A percentile compares a stretch with the other conserved stretches of the same genome.
Conservation (phyloP, 2,329 filamentous ascomycete genomes). For the Alternaria novae-zelandiae region DNA sequence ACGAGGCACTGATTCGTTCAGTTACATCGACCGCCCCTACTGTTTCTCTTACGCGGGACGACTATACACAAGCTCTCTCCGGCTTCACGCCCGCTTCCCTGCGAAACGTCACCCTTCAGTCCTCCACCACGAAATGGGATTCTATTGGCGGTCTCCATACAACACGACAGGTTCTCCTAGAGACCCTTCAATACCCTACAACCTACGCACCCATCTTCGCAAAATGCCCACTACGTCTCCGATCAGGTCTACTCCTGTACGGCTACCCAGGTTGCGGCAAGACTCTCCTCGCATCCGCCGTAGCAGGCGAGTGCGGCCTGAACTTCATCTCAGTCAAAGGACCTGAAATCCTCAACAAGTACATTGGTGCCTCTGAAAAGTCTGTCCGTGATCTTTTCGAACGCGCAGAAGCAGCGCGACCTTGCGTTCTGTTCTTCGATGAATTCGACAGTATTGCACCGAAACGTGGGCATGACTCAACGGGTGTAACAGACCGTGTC, state of each 20-base stretch:
- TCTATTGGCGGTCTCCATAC: conserved; percentile 87
- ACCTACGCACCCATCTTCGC: conserved; percentile 98
- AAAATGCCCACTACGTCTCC: conserved; percentile 90
- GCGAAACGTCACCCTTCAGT: conserved; percentile 91
- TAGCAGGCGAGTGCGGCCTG: conserved; percentile 96
- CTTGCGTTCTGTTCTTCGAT: conserved; percentile 97
- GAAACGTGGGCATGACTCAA: conserved; percentile 95
- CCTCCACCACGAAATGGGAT: conserved; percentile 89
- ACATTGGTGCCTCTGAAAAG: conserved; percentile 97
- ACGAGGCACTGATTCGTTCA: conserved; percentile 88
- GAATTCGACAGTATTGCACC: conserved; percentile 98
- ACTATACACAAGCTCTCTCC: conserved; percentile 84
- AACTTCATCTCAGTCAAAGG: conserved; percentile 99
- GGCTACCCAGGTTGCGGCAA: conserved; percentile 97
- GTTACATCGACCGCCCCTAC: conserved; percentile 57
- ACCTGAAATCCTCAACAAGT: conserved; percentile 98
- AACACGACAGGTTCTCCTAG: conserved; percentile 88
- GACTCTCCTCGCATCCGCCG: conserved; percentile 90
- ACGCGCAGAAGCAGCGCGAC: conserved; percentile 84
- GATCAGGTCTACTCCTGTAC: conserved; percentile 90
- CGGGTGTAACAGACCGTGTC: conserved; percentile 96
- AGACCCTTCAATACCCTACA: conserved; percentile 95
- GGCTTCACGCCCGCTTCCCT: conserved; percentile 95
- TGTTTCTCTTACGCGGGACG: conserved; percentile 71
- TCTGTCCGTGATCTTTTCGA: conserved; percentile 94